These are phyloP conservation scores for Setaria viridis DNA, from an alignment of 202 grass and related monocot genomes.

Conservation along the genomic window DNA sequence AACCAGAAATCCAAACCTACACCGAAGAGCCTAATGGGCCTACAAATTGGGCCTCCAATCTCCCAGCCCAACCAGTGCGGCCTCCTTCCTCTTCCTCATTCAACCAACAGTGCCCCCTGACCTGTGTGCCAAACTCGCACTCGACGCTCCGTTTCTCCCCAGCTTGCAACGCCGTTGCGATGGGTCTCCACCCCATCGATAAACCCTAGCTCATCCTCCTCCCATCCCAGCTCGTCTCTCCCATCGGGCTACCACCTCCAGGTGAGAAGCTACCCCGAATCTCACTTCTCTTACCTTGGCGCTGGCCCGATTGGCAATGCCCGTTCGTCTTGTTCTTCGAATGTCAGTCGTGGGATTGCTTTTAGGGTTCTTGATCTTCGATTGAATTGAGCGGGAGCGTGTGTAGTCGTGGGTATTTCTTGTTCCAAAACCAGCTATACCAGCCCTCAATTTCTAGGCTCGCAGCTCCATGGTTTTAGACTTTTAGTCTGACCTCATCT, in stretches of 20 bases:
- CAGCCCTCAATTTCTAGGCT: not conserved
- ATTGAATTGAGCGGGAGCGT: not conserved
- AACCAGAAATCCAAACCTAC: no score
- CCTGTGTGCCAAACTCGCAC: not conserved
- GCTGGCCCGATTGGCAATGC: not conserved
- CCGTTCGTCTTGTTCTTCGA: not conserved
- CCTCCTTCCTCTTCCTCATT: not conserved
- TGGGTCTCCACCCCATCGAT: not conserved
- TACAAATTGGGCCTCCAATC: not conserved
- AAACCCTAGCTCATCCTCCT: slow-evolving; percentile 41
- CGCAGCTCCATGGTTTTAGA: not conserved
- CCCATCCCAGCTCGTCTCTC: not conserved
- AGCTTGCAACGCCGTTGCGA: not conserved
- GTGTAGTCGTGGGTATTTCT: not conserved
- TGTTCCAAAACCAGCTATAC: not conserved
- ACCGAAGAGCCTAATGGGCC: not conserved
- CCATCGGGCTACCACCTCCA: not conserved
- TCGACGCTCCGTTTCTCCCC: not conserved
- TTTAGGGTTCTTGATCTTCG: not conserved
- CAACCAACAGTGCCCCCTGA: not conserved
- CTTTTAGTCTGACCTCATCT: not conserved
- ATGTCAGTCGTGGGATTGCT: not conserved
- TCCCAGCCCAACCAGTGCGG: not conserved
- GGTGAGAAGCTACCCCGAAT: slow-evolving; percentile 4
- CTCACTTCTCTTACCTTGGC: not conserved